Percentiles rank a stretch among this genome's conserved stretches.
phyloP scores from a whole-genome alignment of 768 basidiomycete genomes.

The Harrya chromipes region DNA sequence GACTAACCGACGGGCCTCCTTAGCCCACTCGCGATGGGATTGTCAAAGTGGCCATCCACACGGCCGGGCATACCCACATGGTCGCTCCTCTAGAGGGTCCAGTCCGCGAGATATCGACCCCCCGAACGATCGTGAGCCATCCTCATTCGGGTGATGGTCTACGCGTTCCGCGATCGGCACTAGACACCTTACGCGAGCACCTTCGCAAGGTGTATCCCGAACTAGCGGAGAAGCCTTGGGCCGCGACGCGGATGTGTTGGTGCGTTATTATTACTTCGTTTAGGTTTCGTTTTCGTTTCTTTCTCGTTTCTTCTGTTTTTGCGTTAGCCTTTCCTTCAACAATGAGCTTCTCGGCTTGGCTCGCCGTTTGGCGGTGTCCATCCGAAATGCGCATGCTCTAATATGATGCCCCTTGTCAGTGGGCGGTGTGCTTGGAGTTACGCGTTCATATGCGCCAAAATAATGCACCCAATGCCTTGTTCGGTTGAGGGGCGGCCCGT shows the following conservation, averaged over 20 bases:
- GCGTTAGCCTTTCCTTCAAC: too few relatives aligned
- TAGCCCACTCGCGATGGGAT: slow-evolving; percentile 68
- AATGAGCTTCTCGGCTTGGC: too few relatives aligned
- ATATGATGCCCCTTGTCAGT: too few relatives aligned
- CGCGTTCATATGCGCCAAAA: too few relatives aligned
- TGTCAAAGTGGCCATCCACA: slow-evolving; percentile 78
- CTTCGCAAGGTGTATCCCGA: slow-evolving; percentile 69
- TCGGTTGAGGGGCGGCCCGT: too few relatives aligned
- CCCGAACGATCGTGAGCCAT: slow-evolving; percentile 69
- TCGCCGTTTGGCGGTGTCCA: too few relatives aligned
- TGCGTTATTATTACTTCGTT: slow-evolving; percentile 32
- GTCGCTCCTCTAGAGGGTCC: slow-evolving; percentile 4
- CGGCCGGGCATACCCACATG: slow-evolving; percentile 62
- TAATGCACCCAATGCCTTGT: too few relatives aligned
- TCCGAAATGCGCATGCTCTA: too few relatives aligned
- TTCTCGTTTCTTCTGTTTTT: not conserved
- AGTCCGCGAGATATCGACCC: slow-evolving; percentile 56
- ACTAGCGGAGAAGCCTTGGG: slow-evolving; percentile 69
- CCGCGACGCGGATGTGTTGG: slow-evolving; percentile 85
- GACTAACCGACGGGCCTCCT: not conserved
- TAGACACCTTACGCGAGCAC: slow-evolving; percentile 48
- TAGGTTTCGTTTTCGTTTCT: not conserved
- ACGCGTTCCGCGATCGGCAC: slow-evolving; percentile 59
- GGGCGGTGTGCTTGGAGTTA: too few relatives aligned
- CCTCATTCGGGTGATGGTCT: slow-evolving; percentile 48